Conservation (phyloP, 2,329 filamentous ascomycete species). For the Trichoderma sp. region DNA sequence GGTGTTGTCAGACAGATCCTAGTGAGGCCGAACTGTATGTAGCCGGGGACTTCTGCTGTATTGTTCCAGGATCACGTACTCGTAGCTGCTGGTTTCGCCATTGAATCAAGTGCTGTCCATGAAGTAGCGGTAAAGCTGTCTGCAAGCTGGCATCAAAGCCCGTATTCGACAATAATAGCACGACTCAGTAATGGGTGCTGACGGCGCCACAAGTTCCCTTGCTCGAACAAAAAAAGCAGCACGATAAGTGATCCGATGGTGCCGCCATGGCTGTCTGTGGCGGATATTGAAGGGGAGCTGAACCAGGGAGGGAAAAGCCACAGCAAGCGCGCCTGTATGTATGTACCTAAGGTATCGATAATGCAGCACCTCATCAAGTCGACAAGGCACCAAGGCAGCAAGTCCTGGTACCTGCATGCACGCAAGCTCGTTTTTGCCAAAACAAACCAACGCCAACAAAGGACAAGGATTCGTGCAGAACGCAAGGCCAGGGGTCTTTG, state of each 20-base stretch:
- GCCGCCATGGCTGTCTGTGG: background rate
- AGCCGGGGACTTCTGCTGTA: background rate
- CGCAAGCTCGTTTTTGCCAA: background rate
- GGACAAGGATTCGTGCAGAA: background rate
- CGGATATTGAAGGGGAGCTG: conserved; percentile 7
- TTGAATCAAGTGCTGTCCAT: background rate
- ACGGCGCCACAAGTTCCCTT: background rate
- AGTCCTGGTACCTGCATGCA: background rate
- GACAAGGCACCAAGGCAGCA: background rate
- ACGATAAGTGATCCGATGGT: conserved; percentile 12
- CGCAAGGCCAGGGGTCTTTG: background rate
- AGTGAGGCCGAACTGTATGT: background rate
- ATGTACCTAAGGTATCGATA: background rate
- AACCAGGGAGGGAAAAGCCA: background rate
- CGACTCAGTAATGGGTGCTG: background rate
- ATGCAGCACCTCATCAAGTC: background rate
- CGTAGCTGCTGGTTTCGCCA: background rate
- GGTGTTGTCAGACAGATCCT: background rate
- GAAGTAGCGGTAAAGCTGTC: background rate
- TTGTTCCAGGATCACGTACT: background rate
- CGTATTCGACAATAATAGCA: background rate
- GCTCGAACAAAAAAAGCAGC: background rate
- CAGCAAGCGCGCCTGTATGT: background rate
- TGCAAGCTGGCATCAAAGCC: background rate
- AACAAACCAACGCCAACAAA: background rate